Base-by-base conservation (phyloP, 2,329 filamentous ascomycete species). In the Fusarium coffeatum region DNA sequence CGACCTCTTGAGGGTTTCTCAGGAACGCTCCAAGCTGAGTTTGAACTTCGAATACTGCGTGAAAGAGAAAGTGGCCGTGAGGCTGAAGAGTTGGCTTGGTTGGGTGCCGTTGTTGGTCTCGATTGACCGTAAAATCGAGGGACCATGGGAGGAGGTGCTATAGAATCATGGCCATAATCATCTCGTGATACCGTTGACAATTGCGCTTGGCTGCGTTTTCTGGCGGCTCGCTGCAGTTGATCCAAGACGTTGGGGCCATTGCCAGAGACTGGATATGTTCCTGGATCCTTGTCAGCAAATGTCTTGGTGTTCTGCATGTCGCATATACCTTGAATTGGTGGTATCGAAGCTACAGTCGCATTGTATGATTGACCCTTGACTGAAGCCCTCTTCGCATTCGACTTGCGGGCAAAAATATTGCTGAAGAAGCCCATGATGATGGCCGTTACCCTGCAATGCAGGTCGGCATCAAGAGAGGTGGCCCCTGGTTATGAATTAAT, bases 341-440 rank as follows among this genome's bases (percentile, higher is more conserved):
- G 74, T 6, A 53, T n/a, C 15, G 74, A 60, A 34, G 74, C 72
- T 47, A 64, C 50, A 23, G 74, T 76, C 23, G 69, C 66, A 45
- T 76, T 67, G 58, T 76, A 76, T 4, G 72, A 68, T 62, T 76
- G 74, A 5, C 63, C 64, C 55, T 75, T 71, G 58, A 76, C 45
- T 18, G 49, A 54, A 23, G 41, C 27, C 15, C 55, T 64, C 28
- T 73, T 63, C 12, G 47, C 20, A 27, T 60, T 63, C 6, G 64
- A 46, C 49, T 73, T 74, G 25, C 74, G 69, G 30, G 54, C 61
- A 28, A 76, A 60, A 40, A 76, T 66, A 56, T 58, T 75, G 60
- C 68, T 76, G 42, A 76, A 72, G 51, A 76, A 71, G 47, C 74
- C 74, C 74, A 76, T 76, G 61, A 69, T 72, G 67, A 47, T 63